These are phyloP conservation scores for Candida pseudoglaebosa DNA, from an alignment of 805 yeast genomes.

Conservation along the genomic window DNA sequence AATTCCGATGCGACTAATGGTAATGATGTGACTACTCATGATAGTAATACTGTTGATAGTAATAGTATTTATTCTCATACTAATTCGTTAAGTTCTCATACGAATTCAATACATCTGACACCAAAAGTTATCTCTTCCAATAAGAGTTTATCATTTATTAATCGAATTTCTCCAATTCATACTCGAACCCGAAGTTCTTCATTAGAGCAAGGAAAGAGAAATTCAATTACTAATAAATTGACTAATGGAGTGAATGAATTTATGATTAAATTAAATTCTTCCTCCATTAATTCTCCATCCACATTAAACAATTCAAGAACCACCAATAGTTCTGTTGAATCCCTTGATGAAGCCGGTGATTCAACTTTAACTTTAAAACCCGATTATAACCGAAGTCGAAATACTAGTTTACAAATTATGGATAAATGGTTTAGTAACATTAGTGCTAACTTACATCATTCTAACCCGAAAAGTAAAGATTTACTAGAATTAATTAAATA, in stretches of 20 bases:
- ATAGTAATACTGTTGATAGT: background rate
- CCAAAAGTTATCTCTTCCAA: background rate
- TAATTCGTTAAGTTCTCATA: constrained; percentile 6
- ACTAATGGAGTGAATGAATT: constrained; percentile 40
- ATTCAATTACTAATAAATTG: constrained; percentile 34
- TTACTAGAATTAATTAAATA: constrained; percentile 27
- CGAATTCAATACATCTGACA: constrained; percentile 4
- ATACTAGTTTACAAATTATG: constrained; percentile 39
- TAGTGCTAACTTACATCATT: constrained; percentile 7
- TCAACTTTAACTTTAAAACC: constrained; percentile 12
- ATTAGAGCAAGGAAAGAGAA: constrained; percentile 25
- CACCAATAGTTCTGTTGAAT: constrained; percentile 30
- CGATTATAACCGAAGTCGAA: constrained; percentile 21
- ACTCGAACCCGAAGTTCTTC: constrained; percentile 39
- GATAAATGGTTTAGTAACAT: constrained; percentile 42
- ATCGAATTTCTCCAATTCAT: constrained; percentile 31
- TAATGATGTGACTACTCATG: constrained; percentile 1
- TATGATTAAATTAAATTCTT: constrained; percentile 35
- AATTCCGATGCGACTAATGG: constrained; percentile 3
- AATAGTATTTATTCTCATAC: background rate
- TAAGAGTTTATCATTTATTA: constrained; percentile 20
- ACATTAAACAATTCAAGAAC: constrained; percentile 9
- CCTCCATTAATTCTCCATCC: constrained; percentile 10
- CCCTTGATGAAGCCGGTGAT: constrained; percentile 22
- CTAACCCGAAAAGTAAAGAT: constrained; percentile 8